Evolutionary conservation across 192 early-diverging fungal genomes (phyloP).

Genomic region (Paraglomus occultum): DNA sequence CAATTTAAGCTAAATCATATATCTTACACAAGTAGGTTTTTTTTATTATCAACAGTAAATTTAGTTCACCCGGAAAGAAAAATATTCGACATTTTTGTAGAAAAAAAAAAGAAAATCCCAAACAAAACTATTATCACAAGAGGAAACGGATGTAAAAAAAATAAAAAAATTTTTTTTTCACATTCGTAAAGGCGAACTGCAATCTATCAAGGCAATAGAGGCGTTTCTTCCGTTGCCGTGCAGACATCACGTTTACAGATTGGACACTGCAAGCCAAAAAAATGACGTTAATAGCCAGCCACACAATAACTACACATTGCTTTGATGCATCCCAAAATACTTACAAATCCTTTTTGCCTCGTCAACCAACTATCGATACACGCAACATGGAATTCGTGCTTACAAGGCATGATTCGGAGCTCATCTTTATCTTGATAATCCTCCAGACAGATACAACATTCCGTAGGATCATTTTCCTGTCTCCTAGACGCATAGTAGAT

Average conservation of each 20-base stretch:
- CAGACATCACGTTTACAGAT: conserved; percentile 47
- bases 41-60: too few relatives aligned
- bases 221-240: conserved; percentile 37
- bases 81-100: too few relatives aligned
- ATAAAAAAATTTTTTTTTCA: too few relatives aligned
- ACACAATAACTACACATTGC: conserved; percentile 11
- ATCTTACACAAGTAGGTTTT: too few relatives aligned
- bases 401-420: conserved; percentile 79
- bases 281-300: not conserved
- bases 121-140: too few relatives aligned
- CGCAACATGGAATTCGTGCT: conserved; percentile 81
- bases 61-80: not conserved
- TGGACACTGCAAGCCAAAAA: conserved; percentile 35
- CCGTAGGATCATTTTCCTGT: conserved; percentile 71
- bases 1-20: too few relatives aligned
- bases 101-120: too few relatives aligned
- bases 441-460: conserved; percentile 93
- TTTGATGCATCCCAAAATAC: conserved; percentile 36
- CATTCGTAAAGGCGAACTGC: too few relatives aligned
- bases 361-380: conserved; percentile 96
- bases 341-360: conserved; percentile 84
- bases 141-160: too few relatives aligned
- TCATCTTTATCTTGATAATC: conserved; percentile 81
- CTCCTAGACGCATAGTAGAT: conserved; percentile 62
- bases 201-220: conserved; percentile 21